Evolutionary conservation across 1,284 basidiomycete species (phyloP).

Genomic region (Phlebopus sp.): DNA sequence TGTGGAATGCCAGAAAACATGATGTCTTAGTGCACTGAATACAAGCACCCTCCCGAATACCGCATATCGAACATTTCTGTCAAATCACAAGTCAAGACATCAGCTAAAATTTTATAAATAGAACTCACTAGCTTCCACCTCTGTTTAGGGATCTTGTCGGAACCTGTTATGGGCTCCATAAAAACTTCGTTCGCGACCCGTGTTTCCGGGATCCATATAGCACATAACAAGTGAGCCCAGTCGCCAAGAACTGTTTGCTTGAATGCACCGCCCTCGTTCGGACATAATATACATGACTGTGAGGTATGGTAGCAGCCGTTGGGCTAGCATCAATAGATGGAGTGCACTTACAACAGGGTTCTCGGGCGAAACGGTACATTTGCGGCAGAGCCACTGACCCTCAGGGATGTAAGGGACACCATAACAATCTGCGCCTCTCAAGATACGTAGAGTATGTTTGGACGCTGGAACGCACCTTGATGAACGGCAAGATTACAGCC

Average conservation of each 20-base stretch:
- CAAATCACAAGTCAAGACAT: conserved; percentile 12
- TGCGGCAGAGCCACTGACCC: conserved; percentile 98
- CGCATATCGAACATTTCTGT: conserved; percentile 86
- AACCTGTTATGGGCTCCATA: conserved; percentile 96
- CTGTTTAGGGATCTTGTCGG: conserved; percentile 86
- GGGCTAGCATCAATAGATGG: not conserved
- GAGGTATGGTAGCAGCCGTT: not conserved
- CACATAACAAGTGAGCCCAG: conserved; percentile 96
- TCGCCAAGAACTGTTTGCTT: conserved; percentile 93
- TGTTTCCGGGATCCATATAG: conserved; percentile 97
- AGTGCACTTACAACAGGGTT: conserved; percentile 77
- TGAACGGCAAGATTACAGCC: conserved; percentile 99
- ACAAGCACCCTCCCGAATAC: conserved; percentile 82
- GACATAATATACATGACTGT: conserved; percentile 91
- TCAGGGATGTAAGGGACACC: conserved; percentile 99
- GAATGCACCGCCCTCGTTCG: conserved; percentile 96
- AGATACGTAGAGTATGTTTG: not conserved
- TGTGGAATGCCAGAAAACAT: conserved; percentile 94
- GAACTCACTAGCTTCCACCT: conserved; percentile 88
- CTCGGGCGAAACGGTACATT: conserved; percentile 97
- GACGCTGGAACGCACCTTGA: conserved; percentile 63
- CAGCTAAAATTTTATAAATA: not conserved
- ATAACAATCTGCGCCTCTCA: conserved; percentile 78
- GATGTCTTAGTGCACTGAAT: conserved; percentile 93
- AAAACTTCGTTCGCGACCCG: conserved; percentile 93